phyloP scores from a whole-genome alignment of 2,329 filamentous ascomycete genomes.

The Aschersonia sp. region DNA sequence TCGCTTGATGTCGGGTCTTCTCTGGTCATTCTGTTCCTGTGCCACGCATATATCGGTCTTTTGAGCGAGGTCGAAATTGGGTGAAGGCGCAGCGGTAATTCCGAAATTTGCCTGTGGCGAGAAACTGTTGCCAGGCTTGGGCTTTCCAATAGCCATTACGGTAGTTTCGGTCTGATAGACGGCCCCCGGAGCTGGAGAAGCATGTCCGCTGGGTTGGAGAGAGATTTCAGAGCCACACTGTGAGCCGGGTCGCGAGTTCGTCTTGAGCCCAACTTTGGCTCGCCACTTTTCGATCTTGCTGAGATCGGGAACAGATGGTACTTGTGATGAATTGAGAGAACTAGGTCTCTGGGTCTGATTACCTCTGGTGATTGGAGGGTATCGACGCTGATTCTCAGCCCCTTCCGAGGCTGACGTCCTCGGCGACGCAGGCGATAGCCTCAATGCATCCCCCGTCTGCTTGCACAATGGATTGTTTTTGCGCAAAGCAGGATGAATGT shows the following conservation, averaged over 20 bases:
- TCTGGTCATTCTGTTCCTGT: background rate
- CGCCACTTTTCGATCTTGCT: constrained; percentile 19
- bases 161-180: too few relatives aligned
- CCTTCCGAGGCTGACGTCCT: constrained; percentile 5
- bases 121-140: too few relatives aligned
- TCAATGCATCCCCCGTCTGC: constrained; percentile 12
- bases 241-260: constrained; percentile 1
- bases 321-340: constrained; percentile 12
- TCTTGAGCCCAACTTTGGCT: constrained; percentile 11
- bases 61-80: background rate
- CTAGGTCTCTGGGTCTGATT: constrained; percentile 12
- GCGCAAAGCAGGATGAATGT: constrained; percentile 20
- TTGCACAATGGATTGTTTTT: constrained; percentile 11
- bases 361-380: constrained; percentile 23
- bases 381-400: constrained; percentile 14
- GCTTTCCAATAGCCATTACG: too few relatives aligned
- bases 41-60: background rate
- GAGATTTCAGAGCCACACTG: background rate
- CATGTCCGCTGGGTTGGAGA: background rate
- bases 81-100: background rate
- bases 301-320: constrained; percentile 14
- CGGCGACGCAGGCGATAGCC: constrained; percentile 8
- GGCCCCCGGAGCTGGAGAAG: too few relatives aligned
- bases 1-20: background rate
- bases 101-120: background rate